phyloP scores from a whole-genome alignment of 179 eudicot species.

The Beta corolliflora region DNA sequence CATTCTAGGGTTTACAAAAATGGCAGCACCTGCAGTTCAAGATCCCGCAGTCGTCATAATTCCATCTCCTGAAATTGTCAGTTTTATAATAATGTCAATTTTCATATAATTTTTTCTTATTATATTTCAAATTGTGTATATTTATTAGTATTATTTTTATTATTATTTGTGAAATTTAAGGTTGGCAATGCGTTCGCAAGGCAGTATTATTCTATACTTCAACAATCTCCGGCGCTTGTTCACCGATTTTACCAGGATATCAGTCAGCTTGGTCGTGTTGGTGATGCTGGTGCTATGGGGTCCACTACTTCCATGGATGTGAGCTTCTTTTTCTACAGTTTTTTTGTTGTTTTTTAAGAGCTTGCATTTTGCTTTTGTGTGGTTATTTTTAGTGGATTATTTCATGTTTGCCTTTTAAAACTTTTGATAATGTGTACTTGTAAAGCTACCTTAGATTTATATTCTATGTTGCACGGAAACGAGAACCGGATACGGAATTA shows the following conservation, averaged over 20 bases:
- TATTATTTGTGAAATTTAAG: constrained; percentile 26
- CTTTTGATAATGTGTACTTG: neutral
- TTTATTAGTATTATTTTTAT: neutral
- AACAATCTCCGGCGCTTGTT: constrained; percentile 69
- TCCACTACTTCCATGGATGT: constrained; percentile 77
- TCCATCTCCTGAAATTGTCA: constrained; percentile 30
- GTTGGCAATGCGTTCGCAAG: constrained; percentile 87
- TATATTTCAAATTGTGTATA: neutral
- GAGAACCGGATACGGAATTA: too few species aligned
- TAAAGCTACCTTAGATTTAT: neutral
- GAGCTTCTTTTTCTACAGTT: constrained; percentile 15
- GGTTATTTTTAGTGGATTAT: neutral
- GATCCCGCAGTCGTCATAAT: neutral
- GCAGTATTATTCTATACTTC: constrained; percentile 76
- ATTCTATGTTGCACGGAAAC: too few species aligned
- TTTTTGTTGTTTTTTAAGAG: neutral
- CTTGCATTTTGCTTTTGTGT: neutral
- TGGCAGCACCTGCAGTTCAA: constrained; percentile 19
- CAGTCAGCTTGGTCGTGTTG: constrained; percentile 75
- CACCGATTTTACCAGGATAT: constrained; percentile 73
- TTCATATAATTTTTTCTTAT: neutral
- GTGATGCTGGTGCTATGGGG: constrained; percentile 51
- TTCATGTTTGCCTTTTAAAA: neutral
- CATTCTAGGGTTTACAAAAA: neutral
- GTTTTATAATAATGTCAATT: neutral